A percentile compares a stretch with the other conserved stretches of the same genome.
These are phyloP conservation scores for Phytophthora syringae DNA, from an alignment of 352 stramenopile species.

Conservation along the genomic window DNA sequence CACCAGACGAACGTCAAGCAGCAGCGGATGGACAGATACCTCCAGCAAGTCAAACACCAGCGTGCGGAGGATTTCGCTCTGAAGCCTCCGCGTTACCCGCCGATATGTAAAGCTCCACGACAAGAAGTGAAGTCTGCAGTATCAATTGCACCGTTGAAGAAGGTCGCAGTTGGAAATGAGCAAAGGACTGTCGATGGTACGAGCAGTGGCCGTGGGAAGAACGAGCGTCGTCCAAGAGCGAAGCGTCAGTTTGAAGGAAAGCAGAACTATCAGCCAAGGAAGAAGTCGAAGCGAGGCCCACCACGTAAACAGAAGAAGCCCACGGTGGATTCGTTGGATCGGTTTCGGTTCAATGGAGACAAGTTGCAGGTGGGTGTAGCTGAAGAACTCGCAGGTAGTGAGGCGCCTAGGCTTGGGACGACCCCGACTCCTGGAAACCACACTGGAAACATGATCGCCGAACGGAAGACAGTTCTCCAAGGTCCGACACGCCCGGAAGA, in stretches of 20 bases:
- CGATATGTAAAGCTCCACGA: background rate
- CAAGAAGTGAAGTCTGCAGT: background rate
- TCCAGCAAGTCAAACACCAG: slow-evolving; percentile 36
- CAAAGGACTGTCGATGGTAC: background rate
- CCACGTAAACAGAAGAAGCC: slow-evolving; percentile 2
- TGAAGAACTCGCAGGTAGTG: background rate
- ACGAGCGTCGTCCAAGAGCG: background rate
- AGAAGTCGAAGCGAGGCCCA: slow-evolving; percentile 18
- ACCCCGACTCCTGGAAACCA: background rate
- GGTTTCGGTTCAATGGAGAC: slow-evolving; percentile 22
- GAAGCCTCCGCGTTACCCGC: background rate
- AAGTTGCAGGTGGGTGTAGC: background rate
- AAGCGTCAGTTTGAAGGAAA: slow-evolving; percentile 23
- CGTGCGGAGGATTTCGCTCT: background rate
- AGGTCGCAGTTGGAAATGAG: background rate
- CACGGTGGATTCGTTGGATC: slow-evolving; percentile 8
- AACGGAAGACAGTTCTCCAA: background rate
- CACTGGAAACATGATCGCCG: background rate
- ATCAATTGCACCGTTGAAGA: background rate
- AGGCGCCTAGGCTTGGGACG: background rate
- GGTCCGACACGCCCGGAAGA: background rate
- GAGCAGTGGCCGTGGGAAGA: background rate
- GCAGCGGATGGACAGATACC: slow-evolving; percentile 47
- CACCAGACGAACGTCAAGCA: slow-evolving; percentile 56
- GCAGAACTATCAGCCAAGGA: slow-evolving; percentile 1